Conservation (phyloP, 768 basidiomycete genomes). For the Hemileccinum rubropunctum region DNA sequence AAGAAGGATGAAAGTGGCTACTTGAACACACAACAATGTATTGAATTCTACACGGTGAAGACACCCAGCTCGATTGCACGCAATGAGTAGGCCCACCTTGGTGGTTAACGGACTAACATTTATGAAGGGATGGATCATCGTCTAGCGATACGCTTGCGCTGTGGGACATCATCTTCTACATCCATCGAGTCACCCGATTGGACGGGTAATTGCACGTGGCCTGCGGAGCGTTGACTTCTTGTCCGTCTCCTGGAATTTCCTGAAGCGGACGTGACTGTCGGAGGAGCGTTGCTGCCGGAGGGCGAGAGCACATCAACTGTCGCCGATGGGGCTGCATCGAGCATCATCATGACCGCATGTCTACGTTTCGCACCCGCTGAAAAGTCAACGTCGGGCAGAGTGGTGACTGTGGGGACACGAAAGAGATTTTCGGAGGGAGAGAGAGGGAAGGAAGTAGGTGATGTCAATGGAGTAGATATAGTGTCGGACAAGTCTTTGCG, state of each 20-base stretch:
- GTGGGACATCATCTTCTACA: conserved; percentile 72
- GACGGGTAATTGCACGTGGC: conserved; percentile 40
- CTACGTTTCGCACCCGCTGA: conserved; percentile 67
- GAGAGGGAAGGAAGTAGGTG: conserved; percentile 22
- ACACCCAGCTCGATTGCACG: background rate
- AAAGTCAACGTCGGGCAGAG: conserved; percentile 35
- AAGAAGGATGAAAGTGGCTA: conserved; percentile 1
- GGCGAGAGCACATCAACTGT: conserved; percentile 38
- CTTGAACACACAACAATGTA: background rate
- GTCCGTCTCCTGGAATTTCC: conserved; percentile 51
- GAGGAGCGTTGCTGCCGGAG: conserved; percentile 31
- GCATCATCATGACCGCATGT: conserved; percentile 77
- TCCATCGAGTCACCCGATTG: conserved; percentile 59
- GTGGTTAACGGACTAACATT: background rate
- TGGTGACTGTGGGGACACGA: conserved; percentile 25
- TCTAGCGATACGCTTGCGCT: conserved; percentile 71
- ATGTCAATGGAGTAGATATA: conserved; percentile 9
- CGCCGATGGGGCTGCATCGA: conserved; percentile 49
- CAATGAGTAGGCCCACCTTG: background rate
- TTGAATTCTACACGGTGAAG: conserved; percentile 5
- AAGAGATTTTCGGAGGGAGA: conserved; percentile 29
- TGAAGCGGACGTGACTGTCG: conserved; percentile 19
- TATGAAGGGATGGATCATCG: conserved; percentile 38
- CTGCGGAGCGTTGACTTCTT: conserved; percentile 42
- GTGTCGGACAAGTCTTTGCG: conserved; percentile 29